Evolutionary conservation across 768 basidiomycete species (phyloP).

Genomic region (Mycena belliarum): DNA sequence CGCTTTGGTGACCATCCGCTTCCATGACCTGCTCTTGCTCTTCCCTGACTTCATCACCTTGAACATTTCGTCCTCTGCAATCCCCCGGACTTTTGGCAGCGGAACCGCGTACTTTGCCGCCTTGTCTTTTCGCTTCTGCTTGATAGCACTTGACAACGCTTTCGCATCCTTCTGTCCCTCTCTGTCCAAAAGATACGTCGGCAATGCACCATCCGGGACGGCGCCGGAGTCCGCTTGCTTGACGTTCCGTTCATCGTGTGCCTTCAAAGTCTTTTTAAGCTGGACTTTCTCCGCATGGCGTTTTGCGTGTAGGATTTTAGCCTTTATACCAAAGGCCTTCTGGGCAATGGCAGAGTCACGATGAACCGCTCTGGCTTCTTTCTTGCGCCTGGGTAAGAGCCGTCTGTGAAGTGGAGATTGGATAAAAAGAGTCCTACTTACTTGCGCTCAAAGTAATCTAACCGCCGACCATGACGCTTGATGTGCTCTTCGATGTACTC

Average conservation of each 20-base stretch:
- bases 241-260: conserved; percentile 97
- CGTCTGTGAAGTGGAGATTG: neutral
- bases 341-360: conserved; percentile 82
- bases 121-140: conserved; percentile 98
- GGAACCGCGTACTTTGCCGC: conserved; percentile 98
- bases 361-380: conserved; percentile 77
- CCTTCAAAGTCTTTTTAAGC: conserved; percentile 99
- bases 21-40: conserved; percentile 95
- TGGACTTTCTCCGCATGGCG: conserved; percentile 97
- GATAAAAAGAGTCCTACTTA: conserved; percentile 29
- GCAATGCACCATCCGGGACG: conserved; percentile 87
- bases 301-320: conserved; percentile 95
- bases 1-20: conserved; percentile 98
- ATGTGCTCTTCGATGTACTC: conserved; percentile 99
- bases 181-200: conserved; percentile 93
- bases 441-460: conserved; percentile 97
- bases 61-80: conserved; percentile 99
- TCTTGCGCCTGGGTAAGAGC: conserved; percentile 63
- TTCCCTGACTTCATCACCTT: conserved; percentile 98
- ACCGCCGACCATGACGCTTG: conserved; percentile 91
- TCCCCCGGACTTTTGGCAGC: conserved; percentile 93
- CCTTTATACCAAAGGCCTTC: conserved; percentile 94
- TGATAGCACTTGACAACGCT: conserved; percentile 92
- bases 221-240: conserved; percentile 87
- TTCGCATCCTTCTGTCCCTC: conserved; percentile 99